Base-by-base conservation (phyloP, 1,284 basidiomycete species). In the Coniophora puteana region DNA sequence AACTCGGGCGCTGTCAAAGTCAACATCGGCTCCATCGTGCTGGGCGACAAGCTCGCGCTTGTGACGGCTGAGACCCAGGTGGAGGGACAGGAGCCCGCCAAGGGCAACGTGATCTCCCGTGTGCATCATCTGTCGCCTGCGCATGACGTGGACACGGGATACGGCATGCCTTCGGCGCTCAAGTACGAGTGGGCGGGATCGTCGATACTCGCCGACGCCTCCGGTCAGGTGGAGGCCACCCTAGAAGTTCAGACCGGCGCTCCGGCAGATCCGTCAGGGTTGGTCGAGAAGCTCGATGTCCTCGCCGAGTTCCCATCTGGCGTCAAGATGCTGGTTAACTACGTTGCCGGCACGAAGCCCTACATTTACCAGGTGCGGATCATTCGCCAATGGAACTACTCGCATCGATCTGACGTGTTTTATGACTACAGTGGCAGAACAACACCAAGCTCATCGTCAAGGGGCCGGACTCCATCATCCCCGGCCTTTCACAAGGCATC, bases 261-360 rank as follows among this genome's bases (percentile, higher is more conserved):
- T 51, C 55, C 65, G 52, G 51, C 66, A 48, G 60, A 66, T 48
- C 59, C 83, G 41, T 81, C 83, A 33, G 94, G 94, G 0, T 67
- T 99, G 58, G 80, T 99, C 34, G 93, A 98, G 66, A 98, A 98
- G 71, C 92, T 99, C 13, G 94, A 99, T 55, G 84, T 99, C 1
- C 76, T 99, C 13, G 93, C 89, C 4, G 94, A 99, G 70, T 93
- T 99, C 53, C 96, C 96, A 7, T 86, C 88, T 51, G 81, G 96
- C 44, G 68, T 95, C 54, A 90, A 91, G 68, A 81, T 89, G 58
- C 79, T 93, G 51, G 85, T 95, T 48, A 92, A 85, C 61, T 93
- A 93, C 53, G 90, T 92, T 23, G 86, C 92, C 26, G 89, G 91
- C 23, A 89, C 91, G 26, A 93, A 94, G 65, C 93, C 92, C 2